A percentile compares a stretch with the other conserved stretches of the same genome.
Conservation (phyloP, 2,329 filamentous ascomycete genomes). For the Blastomyces gilchristii region DNA sequence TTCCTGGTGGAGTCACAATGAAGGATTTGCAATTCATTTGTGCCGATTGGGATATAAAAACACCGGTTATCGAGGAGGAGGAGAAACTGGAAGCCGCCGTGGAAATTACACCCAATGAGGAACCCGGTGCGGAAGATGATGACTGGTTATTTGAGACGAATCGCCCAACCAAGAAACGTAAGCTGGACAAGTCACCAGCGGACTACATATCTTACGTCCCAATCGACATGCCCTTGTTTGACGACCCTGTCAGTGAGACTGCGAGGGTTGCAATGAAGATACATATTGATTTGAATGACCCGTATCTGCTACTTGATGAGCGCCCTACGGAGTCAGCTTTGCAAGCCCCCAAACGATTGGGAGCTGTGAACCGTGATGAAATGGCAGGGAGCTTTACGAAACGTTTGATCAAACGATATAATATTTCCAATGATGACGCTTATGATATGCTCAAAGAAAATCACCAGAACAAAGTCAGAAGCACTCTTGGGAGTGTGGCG, state of each 20-base stretch:
- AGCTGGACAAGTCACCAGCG: constrained; percentile 35
- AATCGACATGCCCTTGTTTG: constrained; percentile 60
- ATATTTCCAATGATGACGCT: constrained; percentile 90
- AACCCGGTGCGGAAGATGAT: constrained; percentile 49
- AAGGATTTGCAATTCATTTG: constrained; percentile 77
- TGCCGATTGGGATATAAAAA: constrained; percentile 68
- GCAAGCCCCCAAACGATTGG: constrained; percentile 39
- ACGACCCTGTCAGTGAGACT: constrained; percentile 67
- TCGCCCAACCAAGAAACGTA: constrained; percentile 57
- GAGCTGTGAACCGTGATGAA: constrained; percentile 41
- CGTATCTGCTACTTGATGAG: constrained; percentile 73
- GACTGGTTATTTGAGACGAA: constrained; percentile 40
- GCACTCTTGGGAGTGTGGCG: constrained; percentile 80
- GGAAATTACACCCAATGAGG: constrained; percentile 21
- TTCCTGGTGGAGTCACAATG: constrained; percentile 59
- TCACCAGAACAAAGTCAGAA: constrained; percentile 89
- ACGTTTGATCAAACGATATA: constrained; percentile 72
- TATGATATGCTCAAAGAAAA: constrained; percentile 96
- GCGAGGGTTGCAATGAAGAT: constrained; percentile 66
- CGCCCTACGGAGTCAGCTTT: constrained; percentile 53
- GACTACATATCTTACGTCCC: constrained; percentile 45
- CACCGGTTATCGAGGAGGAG: constrained; percentile 37
- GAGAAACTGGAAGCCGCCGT: constrained; percentile 18
- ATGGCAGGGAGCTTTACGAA: constrained; percentile 60
- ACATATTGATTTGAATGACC: constrained; percentile 77